A percentile compares a stretch with the other conserved stretches of the same genome.
Evolutionary conservation across 352 stramenopile species (phyloP).

Genomic region (Pythium brachiatum): DNA sequence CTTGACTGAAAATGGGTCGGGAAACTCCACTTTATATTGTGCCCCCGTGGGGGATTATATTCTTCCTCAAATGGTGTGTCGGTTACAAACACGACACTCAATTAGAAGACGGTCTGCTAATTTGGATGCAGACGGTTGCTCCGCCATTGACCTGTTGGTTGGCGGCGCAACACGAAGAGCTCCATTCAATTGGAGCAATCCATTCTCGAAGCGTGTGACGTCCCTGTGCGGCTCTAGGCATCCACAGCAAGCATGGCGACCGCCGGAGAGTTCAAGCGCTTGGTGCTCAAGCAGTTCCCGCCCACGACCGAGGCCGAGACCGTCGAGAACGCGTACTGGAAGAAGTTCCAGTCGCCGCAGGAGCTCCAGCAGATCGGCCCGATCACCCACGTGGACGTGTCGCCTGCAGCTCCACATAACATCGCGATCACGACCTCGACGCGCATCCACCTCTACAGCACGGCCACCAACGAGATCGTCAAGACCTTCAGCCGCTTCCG

Average conservation of each 20-base stretch:
- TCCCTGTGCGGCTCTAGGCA: background rate
- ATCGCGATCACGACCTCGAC: constrained; percentile 87
- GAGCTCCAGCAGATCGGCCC: constrained; percentile 83
- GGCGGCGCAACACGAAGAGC: constrained; percentile 22
- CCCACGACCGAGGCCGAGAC: constrained; percentile 73
- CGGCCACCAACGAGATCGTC: constrained; percentile 73
- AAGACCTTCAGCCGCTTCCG: constrained; percentile 90
- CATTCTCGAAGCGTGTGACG: constrained; percentile 1
- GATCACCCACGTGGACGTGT: constrained; percentile 86
- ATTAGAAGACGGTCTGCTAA: constrained; percentile 12
- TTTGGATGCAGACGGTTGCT: constrained; percentile 5
- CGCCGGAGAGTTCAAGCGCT: constrained; percentile 78
- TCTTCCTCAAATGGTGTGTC: background rate
- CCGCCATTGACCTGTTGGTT: constrained; percentile 21
- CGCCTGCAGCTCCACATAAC: constrained; percentile 69
- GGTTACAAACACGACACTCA: background rate
- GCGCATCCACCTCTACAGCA: constrained; percentile 86
- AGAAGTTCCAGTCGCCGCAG: constrained; percentile 82
- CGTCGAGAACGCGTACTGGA: constrained; percentile 84
- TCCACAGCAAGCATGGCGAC: constrained; percentile 47
- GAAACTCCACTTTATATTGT: background rate
- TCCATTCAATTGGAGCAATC: constrained; percentile 18
- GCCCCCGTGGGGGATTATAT: background rate
- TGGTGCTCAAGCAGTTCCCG: constrained; percentile 88
- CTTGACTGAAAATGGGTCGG: background rate